A percentile compares a stretch with the other conserved stretches of the same genome.
Evolutionary conservation across 1,139 yeast species (phyloP).

Genomic region (Torulaspora pretoriensis): DNA sequence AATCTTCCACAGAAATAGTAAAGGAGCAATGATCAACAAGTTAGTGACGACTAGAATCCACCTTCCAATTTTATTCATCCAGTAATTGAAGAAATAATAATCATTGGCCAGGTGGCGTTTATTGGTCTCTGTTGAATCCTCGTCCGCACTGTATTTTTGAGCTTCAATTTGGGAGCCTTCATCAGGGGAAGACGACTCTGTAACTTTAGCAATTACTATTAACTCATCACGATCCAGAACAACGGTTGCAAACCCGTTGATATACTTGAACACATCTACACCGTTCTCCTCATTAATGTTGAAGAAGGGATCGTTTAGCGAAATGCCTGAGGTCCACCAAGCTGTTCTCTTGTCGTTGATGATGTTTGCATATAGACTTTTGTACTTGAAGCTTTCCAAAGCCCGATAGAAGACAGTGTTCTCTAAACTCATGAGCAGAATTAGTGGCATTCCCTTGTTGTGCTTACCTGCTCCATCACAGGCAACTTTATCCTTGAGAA

Average conservation of each 20-base stretch:
- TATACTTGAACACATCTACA: slow-evolving; percentile 27
- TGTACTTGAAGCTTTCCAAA: slow-evolving; percentile 47
- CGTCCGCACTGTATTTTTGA: neutral
- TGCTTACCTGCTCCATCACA: slow-evolving; percentile 7
- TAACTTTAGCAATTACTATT: slow-evolving; percentile 18
- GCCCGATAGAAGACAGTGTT: slow-evolving; percentile 57
- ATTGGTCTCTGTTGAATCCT: slow-evolving; percentile 3
- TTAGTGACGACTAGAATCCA: slow-evolving; percentile 47
- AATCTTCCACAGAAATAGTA: slow-evolving; percentile 50
- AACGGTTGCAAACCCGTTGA: slow-evolving; percentile 32
- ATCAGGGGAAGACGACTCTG: neutral
- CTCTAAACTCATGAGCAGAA: slow-evolving; percentile 62
- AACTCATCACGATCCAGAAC: slow-evolving; percentile 33
- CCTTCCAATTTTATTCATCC: slow-evolving; percentile 39
- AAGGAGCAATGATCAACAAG: slow-evolving; percentile 48
- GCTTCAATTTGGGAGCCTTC: slow-evolving; percentile 14
- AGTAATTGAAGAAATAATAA: slow-evolving; percentile 26
- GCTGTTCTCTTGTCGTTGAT: slow-evolving; percentile 75
- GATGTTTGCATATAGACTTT: slow-evolving; percentile 65
- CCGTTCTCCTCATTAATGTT: slow-evolving; percentile 30
- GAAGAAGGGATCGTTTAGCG: slow-evolving; percentile 56
- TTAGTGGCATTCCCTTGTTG: slow-evolving; percentile 44
- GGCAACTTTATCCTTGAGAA: slow-evolving; percentile 47
- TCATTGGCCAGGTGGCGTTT: slow-evolving; percentile 9
- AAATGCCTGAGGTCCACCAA: slow-evolving; percentile 77